Evolutionary conservation across 2,329 filamentous ascomycete genomes (phyloP).

Genomic region (Aspergillus sp.): DNA sequence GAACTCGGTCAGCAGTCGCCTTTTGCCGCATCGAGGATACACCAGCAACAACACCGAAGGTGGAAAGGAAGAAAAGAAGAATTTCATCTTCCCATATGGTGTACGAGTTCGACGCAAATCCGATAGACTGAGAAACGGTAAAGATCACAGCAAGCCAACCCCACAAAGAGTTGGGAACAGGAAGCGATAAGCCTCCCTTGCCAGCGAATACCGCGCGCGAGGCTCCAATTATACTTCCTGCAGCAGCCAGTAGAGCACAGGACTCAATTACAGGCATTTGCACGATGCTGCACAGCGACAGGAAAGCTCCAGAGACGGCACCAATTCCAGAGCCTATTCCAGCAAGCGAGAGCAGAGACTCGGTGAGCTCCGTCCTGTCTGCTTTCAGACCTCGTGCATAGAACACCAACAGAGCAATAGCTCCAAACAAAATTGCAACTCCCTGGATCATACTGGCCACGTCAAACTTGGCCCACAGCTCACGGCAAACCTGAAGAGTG

Average conservation of each 20-base stretch:
- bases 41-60: conserved; percentile 74
- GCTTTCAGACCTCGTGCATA: conserved; percentile 61
- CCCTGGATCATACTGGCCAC: conserved; percentile 79
- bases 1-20: conserved; percentile 60
- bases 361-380: conserved; percentile 51
- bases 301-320: conserved; percentile 21
- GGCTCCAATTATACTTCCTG: conserved; percentile 42
- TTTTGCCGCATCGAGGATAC: conserved; percentile 71
- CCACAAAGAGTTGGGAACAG: conserved; percentile 75
- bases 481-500: conserved; percentile 74
- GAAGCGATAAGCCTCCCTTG: conserved; percentile 38
- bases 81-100: conserved; percentile 99
- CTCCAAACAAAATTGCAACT: conserved; percentile 63
- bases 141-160: conserved; percentile 80
- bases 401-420: conserved; percentile 64
- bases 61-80: conserved; percentile 81
- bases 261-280: conserved; percentile 27
- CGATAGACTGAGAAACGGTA: conserved; percentile 80
- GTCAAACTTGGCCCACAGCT: conserved; percentile 89
- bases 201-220: conserved; percentile 34
- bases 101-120: conserved; percentile 96
- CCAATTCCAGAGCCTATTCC: conserved; percentile 46
- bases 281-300: conserved; percentile 18
- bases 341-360: conserved; percentile 49
- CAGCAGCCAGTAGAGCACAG: conserved; percentile 36